These are phyloP conservation scores for Russula sp. DNA, from an alignment of 768 basidiomycete genomes.

Conservation along the genomic window DNA sequence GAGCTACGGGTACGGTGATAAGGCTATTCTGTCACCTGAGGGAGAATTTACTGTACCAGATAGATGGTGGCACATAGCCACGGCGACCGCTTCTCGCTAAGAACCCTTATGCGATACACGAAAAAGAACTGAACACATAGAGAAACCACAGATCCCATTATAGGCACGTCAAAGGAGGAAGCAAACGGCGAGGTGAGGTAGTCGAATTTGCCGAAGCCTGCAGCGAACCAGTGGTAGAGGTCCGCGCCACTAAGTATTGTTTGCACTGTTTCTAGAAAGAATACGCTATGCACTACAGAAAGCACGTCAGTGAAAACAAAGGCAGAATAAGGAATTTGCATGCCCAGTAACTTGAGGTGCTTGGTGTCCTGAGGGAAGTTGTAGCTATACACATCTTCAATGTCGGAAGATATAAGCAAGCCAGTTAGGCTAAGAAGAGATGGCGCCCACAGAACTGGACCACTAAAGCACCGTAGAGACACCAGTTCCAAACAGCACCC, in stretches of 20 bases:
- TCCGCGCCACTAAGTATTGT: slow-evolving; percentile 33
- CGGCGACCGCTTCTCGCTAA: not conserved
- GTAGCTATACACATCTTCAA: slow-evolving; percentile 24
- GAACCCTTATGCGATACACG: slow-evolving; percentile 35
- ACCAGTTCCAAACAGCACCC: slow-evolving; percentile 32
- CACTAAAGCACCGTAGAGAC: slow-evolving; percentile 34
- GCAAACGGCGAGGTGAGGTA: slow-evolving; percentile 30
- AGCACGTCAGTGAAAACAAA: not conserved
- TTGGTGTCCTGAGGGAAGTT: slow-evolving; percentile 14
- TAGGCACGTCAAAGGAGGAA: slow-evolving; percentile 33
- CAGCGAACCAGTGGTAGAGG: slow-evolving; percentile 35
- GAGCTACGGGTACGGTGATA: not conserved
- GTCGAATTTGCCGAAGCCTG: slow-evolving; percentile 36
- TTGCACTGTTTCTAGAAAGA: slow-evolving; percentile 33
- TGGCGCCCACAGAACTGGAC: slow-evolving; percentile 36
- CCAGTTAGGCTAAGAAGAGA: not conserved
- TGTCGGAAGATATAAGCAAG: not conserved
- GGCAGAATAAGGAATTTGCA: not conserved
- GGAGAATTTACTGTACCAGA: not conserved
- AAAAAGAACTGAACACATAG: slow-evolving; percentile 37
- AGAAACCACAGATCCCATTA: slow-evolving; percentile 34
- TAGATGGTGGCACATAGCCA: not conserved
- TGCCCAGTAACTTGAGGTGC: slow-evolving; percentile 12
- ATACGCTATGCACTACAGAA: slow-evolving; percentile 33
- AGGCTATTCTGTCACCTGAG: not conserved